These are phyloP conservation scores for Diplodia seriata DNA, from an alignment of 2,329 filamentous ascomycete genomes.

Conservation along the genomic window DNA sequence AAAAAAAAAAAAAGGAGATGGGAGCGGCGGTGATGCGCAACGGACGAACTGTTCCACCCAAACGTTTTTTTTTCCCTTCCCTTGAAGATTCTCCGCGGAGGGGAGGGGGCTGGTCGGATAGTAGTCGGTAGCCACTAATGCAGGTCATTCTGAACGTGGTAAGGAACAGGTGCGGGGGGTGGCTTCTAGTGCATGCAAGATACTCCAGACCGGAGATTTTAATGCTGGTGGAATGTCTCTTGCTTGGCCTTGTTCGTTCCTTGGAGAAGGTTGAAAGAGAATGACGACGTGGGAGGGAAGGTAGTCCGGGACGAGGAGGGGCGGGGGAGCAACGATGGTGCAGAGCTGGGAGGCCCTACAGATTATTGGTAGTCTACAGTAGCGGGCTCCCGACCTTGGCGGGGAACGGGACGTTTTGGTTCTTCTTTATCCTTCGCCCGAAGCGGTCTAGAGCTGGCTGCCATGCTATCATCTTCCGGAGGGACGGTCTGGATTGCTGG, in stretches of 20 bases:
- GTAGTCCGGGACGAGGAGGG: neutral
- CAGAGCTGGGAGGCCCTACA: neutral
- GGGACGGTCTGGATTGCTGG: neutral
- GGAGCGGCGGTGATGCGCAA: neutral
- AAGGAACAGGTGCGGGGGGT: neutral
- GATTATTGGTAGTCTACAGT: conserved; percentile 1
- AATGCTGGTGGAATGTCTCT: neutral
- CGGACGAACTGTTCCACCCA: neutral
- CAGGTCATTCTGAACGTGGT: conserved; percentile 6
- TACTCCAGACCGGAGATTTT: neutral
- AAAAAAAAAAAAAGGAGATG: neutral
- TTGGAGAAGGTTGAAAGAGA: neutral
- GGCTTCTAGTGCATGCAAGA: neutral
- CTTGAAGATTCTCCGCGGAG: neutral
- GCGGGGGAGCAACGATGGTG: neutral
- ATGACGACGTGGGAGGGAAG: neutral
- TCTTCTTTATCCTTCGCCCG: neutral
- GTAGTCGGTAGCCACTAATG: conserved; percentile 8
- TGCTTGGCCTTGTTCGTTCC: neutral
- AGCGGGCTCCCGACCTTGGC: conserved; percentile 2
- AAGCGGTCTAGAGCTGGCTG: neutral
- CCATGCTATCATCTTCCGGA: neutral
- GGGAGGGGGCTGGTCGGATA: neutral
- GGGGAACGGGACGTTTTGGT: neutral
- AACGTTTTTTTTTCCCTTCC: neutral